Base-by-base conservation (phyloP, 345 rosid species). In the Ricinus communis region DNA sequence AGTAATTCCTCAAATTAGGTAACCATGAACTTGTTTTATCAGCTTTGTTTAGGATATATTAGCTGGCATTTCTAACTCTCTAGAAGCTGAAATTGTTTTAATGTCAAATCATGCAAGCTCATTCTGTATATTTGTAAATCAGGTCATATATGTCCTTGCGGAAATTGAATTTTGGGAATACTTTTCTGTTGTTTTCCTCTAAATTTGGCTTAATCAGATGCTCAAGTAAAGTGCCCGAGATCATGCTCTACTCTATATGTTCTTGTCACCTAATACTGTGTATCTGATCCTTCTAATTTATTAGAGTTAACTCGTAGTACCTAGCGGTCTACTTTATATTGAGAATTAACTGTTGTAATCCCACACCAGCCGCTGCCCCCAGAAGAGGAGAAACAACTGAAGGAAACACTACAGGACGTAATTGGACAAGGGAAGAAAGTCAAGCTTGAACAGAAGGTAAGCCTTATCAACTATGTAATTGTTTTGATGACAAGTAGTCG, bases 361-460 rank as follows among this genome's bases (percentile, higher is more conserved):
- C 51, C 69, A 28, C 57, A 28, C 71, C 90, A 94, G 98, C 94
- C 97, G 11, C 87, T 95, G 27, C 93, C 97, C 1, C 78, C 91
- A 24, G 77, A 87, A 43, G 99, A 95, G 77, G 97, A 95, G 85
- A 89, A 83, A 76, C 96, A 95, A 67, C 77, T 95, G 79, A 90
- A 75, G 82, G 93, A 87, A 77, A 88, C 96, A 0, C 90, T 95
- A 21, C 93, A 87, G 63, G 89, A 88, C 24, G 72, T 90, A 21
- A 74, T 95, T 67, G 98, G 99, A 53, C 73, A 80, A 76, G 99
- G 98, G 66, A 95, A 88, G 85, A 84, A 65, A 59, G 96, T 90
- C 47, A 75, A 70, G 59, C 76, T 95, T 66, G 93, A 88, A 70
- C 94, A 95, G 72, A 95, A 95, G 93, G 99, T 95, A 84, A 27